Base-by-base conservation (phyloP, 2,329 filamentous ascomycete genomes). In the Eurotiales sp. region DNA sequence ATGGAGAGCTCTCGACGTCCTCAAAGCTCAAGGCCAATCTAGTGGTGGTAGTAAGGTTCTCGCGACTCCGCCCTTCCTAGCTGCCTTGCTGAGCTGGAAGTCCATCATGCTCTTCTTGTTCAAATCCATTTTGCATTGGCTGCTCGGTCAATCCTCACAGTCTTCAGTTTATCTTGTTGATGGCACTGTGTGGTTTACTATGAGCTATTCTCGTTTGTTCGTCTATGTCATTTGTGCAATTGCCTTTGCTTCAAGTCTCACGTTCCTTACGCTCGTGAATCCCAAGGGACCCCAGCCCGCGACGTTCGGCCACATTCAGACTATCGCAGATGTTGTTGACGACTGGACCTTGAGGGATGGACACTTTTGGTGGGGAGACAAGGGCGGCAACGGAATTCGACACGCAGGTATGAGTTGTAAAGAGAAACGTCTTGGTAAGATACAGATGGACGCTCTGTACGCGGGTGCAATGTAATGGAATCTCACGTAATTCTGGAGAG, bases 91-190 rank as follows among this genome's bases (percentile, higher is more conserved):
- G n/a, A 55, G 44, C 19, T 54, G 46, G 51, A 51, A 56, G 34
- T 42, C 42, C 12, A 17, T 50, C 6, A n/a, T 50, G 12, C 44
- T 59, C 8, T 50, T 55, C 8, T 21, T 52, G 7, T 29, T 51
- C 41, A 59, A 58, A 44, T 43, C 50, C 2, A 5, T 55, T 2
- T 32, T 58, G 37, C 57, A 59, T 48, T 59, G 56, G 56, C 22
- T 58, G 21, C 42, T 58, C 15, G 56, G 56, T 36, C 48, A 50
- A 25, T 36, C 45, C 17, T 17, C 55, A 21, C 40, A 41, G 8
- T 41, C 54, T 32, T 51, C 51, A 8, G 37, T 53, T 22, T n/a
- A 30, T 30, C 11, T 15, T 6, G 25, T 5, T 10, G 5, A 27
- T 10, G 5, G 10, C 25, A 27, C 25, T 27, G 25, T 27, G 5